Evolutionary conservation across 352 stramenopile genomes (phyloP), one percentile per base, ranked within the genome.

Genomic region (Salisapilia sapeloensis): DNA sequence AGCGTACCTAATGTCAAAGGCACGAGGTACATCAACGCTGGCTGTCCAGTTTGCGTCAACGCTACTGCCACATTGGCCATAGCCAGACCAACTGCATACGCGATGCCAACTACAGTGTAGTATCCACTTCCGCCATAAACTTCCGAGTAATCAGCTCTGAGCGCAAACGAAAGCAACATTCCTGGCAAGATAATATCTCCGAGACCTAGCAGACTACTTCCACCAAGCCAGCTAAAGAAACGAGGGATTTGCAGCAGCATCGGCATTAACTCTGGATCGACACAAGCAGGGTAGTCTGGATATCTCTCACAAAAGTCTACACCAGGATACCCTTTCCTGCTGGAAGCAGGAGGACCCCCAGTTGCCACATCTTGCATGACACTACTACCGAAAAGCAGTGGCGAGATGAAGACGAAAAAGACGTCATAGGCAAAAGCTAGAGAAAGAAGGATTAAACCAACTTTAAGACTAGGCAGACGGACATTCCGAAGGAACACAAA

Each of bases 171-270:
- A 9, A 97, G 54, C 21, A 98, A 51, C 42, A 98, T 60, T 2
- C 92, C 91, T 5, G 90, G 90, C 21, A 97, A 40, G 13, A 97
- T 94, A 42, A 98, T 96, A 61, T 98, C 92, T 6, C 92, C 92
- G 2, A 98, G 54, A 37, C 92, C 92, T 10, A 98, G 60, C 70
- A 98, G 87, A 21, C 61, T 91, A 12, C 75, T 65, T 7, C 92
- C 92, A 30, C 84, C 83, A 22, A 74, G 48, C 66, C 93, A 97
- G 59, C 96, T 81, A 20, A 76, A 48, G 18, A 97, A 46, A 7
- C 85, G 72, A 17, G 93, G 93, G 28, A 97, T 50, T 21, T 93
- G 60, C 31, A 97, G 79, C 12, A 97, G 59, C 89, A 97, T 98
- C 5, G 93, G 93, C 41, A 97, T 76, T 0, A 61, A 56, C 26